Percentiles rank a stretch among this genome's conserved stretches.
phyloP scores from a whole-genome alignment of 345 rosid genomes.

The Salix exigua region DNA sequence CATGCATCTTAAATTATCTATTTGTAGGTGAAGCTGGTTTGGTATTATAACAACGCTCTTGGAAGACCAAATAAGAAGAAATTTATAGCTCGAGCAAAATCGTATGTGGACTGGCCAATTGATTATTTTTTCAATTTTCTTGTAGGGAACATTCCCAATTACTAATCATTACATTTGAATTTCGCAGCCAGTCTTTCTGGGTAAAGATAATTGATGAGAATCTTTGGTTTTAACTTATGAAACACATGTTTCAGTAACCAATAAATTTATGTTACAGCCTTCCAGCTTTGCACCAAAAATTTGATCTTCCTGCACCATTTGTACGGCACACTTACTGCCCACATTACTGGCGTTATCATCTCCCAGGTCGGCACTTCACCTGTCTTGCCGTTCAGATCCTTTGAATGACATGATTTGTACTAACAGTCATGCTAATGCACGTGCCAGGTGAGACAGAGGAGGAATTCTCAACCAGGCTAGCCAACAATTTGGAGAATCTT shows the following conservation, averaged over 20 bases:
- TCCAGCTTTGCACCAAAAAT: conserved; percentile 82
- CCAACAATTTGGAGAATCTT: conserved; percentile 79
- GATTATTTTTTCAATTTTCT: neutral
- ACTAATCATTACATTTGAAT: conserved; percentile 16
- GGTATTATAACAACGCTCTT: conserved; percentile 88
- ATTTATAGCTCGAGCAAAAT: conserved; percentile 66
- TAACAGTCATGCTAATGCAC: conserved; percentile 6
- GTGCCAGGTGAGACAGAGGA: conserved; percentile 87
- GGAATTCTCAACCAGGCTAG: conserved; percentile 86
- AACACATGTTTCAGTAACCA: conserved; percentile 4
- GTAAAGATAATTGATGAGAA: conserved; percentile 31
- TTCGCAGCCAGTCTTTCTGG: conserved; percentile 97
- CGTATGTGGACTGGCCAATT: conserved; percentile 36
- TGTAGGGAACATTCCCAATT: conserved; percentile 4
- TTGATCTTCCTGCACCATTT: conserved; percentile 96
- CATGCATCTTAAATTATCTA: conserved; percentile 1
- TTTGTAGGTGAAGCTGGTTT: conserved; percentile 77
- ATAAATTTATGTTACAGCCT: conserved; percentile 43
- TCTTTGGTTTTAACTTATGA: conserved; percentile 2
- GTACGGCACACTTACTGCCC: conserved; percentile 93
- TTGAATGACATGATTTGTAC: neutral
- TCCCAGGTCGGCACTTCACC: conserved; percentile 50
- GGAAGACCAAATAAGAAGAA: conserved; percentile 85
- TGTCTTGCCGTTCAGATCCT: neutral
- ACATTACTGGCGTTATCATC: conserved; percentile 97